These are phyloP conservation scores for Chlamydomonas eustigma DNA, from an alignment of 139 green algal species.

Conservation along the genomic window DNA sequence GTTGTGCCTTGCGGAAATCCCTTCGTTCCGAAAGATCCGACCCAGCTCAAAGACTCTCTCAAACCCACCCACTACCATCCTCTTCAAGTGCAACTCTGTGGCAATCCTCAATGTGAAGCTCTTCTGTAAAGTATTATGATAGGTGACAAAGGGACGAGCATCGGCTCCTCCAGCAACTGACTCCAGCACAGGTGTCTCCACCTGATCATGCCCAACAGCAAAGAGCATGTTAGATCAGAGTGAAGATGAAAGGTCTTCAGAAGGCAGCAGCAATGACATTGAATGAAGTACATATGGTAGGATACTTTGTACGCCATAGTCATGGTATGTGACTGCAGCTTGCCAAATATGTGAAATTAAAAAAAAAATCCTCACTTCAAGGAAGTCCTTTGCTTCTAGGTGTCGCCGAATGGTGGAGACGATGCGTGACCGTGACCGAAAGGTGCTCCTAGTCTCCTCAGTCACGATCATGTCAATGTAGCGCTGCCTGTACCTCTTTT, in stretches of 20 bases:
- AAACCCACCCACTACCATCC: conserved; percentile 72
- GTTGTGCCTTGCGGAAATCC: conserved; percentile 91
- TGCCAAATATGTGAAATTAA: background rate
- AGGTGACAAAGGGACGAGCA: conserved; percentile 91
- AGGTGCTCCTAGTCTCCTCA: conserved; percentile 70
- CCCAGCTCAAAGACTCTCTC: conserved; percentile 98
- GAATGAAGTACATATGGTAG: too few relatives aligned
- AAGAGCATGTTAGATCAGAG: too few relatives aligned
- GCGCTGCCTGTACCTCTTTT: conserved; percentile 86
- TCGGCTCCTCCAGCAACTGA: conserved; percentile 87
- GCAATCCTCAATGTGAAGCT: conserved; percentile 93
- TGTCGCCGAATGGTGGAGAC: conserved; percentile 71
- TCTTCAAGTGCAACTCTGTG: conserved; percentile 97
- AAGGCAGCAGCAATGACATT: too few relatives aligned
- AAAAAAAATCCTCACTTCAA: conserved; percentile 57
- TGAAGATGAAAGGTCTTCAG: too few relatives aligned
- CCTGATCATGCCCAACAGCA: too few relatives aligned
- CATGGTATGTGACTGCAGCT: background rate
- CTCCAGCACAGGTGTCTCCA: conserved; percentile 84
- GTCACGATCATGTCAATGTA: conserved; percentile 97
- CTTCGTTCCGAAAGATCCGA: conserved; percentile 95
- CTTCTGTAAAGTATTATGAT: conserved; percentile 87
- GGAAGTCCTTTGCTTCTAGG: conserved; percentile 76
- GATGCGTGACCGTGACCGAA: conserved; percentile 73
- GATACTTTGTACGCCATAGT: too few relatives aligned